Base-by-base conservation (phyloP, 148 eudicot species). In the Heliamphora exappendiculata region DNA sequence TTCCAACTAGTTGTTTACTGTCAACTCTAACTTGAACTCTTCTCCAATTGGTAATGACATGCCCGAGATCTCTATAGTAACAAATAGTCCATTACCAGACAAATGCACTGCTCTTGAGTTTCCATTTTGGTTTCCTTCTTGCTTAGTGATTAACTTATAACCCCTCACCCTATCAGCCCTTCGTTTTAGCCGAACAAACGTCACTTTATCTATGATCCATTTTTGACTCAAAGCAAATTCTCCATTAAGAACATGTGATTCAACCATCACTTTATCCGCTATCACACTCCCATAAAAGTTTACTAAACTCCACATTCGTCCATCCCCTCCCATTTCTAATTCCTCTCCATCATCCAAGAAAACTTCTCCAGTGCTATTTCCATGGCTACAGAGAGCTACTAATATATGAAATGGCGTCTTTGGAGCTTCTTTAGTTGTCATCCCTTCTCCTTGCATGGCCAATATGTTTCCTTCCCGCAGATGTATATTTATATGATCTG, bases 311-410 rank as follows among this genome's bases (percentile, higher is more conserved):
- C 97, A 91, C 37, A 44, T 79, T 20, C 85, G 82, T 22, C 85
- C 83, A 14, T 73, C 68, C 5, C 70, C 81, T 44, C 87, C 93
- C 84, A 91, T 84, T 5, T 84, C 81, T 28, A 86, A 22, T 2
- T 86, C 89, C 54, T 87, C 89, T 11, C 93, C 94, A 4, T 91
- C 81, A 75, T 93, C 98, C 84, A 93, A 69, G 76, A 85, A 93
- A 17, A 88, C 73, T 53, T 88, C 85, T 33, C 98, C 96, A 0
- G 79, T 70, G 79, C 81, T 87, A 51, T 77, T 75, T n/a, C 75
- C 86, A 2, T 33, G 8, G 0, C n/a, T n/a, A n/a, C 70, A 66
- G 76, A 87, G 20, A 3, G 81, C 92, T 36, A 91, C 91, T 76
- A 93, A 60, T 29, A 93, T 68, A 51, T 87, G 70, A 63, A 93